Evolutionary conservation across 352 stramenopile species (phyloP).

Genomic region (Pythium dissimile): DNA sequence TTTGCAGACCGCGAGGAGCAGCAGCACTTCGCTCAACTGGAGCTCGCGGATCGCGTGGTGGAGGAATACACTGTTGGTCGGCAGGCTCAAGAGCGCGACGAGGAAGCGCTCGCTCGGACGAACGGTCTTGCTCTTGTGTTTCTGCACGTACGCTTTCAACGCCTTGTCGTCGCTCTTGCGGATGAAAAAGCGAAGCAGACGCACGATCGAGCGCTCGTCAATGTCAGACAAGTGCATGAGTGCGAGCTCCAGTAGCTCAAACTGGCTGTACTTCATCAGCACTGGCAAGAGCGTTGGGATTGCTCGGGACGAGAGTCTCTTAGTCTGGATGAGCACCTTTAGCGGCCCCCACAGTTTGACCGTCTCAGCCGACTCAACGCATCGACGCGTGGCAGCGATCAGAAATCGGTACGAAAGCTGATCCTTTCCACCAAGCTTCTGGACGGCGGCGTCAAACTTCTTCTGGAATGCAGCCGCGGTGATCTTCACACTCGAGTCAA

Average conservation of each 20-base stretch:
- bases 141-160: slow-evolving; percentile 36
- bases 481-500: slow-evolving; percentile 32
- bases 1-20: slow-evolving; percentile 66
- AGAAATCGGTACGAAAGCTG: slow-evolving; percentile 58
- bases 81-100: slow-evolving; percentile 50
- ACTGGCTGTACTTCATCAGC: slow-evolving; percentile 68
- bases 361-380: slow-evolving; percentile 43
- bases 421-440: slow-evolving; percentile 21
- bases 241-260: slow-evolving; percentile 54
- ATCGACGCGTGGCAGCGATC: slow-evolving; percentile 52
- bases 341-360: slow-evolving; percentile 56
- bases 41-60: slow-evolving; percentile 71
- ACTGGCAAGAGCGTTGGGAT: slow-evolving; percentile 59
- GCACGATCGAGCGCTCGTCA: slow-evolving; percentile 71
- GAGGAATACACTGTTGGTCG: slow-evolving; percentile 74
- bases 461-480: slow-evolving; percentile 42
- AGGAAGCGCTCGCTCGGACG: slow-evolving; percentile 45
- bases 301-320: slow-evolving; percentile 57
- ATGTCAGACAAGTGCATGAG: slow-evolving; percentile 71
- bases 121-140: slow-evolving; percentile 26
- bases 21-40: slow-evolving; percentile 63
- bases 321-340: slow-evolving; percentile 42
- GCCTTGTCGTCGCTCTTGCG: slow-evolving; percentile 38
- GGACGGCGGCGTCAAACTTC: slow-evolving; percentile 44
- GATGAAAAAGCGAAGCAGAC: slow-evolving; percentile 75